Base-by-base conservation (phyloP, 495 filamentous ascomycete genomes). In the Cercophora scortea region DNA sequence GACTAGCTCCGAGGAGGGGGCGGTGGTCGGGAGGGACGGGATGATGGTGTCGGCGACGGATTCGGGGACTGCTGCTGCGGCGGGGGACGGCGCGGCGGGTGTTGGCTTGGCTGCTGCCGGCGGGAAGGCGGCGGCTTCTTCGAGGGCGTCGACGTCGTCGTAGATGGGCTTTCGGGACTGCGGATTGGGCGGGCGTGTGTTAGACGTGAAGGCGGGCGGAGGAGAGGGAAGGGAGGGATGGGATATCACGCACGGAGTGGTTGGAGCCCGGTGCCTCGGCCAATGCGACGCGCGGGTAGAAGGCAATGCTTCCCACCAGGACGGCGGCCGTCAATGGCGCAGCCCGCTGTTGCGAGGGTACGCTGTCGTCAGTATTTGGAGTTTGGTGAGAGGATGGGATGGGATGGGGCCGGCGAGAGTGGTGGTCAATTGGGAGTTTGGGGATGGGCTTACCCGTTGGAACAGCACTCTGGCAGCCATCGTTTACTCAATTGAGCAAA, bases 91-190 rank as follows among this genome's bases (percentile, higher is more conserved):
- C 16, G 50, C 12, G 45, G 45, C 1, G 32, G 57, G 58, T 7
- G 59, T 55, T 43, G 61, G 18, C 32, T 60, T 58, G 55, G 57
- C n/a, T n/a, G 38, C 56, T n/a, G 51, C 69, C 51, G 60, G 68
- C 51, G 59, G 74, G 64, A 58, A 70, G 69, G 52, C 62, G 59
- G 76, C n/a, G n/a, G n/a, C n/a, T n/a, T n/a, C 65, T 66, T 79
- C 75, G 70, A 54, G 61, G 60, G 75, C 64, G 66, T 79, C 75
- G 69, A 88, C 81, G 68, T 91, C 82, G 65, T 92, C 87, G 78
- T 95, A 96, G 73, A 96, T 93, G 47, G 90, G 82, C 76, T 94
- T 95, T 61, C 83, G 86, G 65, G 77, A 60, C 69, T 73, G 56
- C 35, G 18, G 15, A 32, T 45, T 40, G 47, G 36, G 11, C 8